These are phyloP conservation scores for Arabidopsis thaliana DNA, from an alignment of 345 rosid genomes.

Conservation along the genomic window TAIR10.1 NC_003070.9:28865501-28866000, in stretches of 20 bases:
- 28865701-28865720: conserved; percentile 43
- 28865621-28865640: conserved; percentile 9
- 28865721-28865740: conserved; percentile 43
- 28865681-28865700: conserved; percentile 35
- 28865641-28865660: conserved; percentile 9
- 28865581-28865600: conserved; percentile 32
- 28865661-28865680: not conserved
- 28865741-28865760: conserved; percentile 53
- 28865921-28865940: conserved; percentile 6
- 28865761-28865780: conserved; percentile 75
- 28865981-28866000: conserved; percentile 25
- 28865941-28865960: not conserved
- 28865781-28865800: conserved; percentile 77
- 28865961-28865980: not conserved
- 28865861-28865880: conserved; percentile 93
- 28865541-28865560: not conserved
- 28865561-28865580: conserved; percentile 2
- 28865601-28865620: conserved; percentile 37
- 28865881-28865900: conserved; percentile 50
- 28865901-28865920: not conserved
- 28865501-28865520: conserved; percentile 47
- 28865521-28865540: conserved; percentile 38
- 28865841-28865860: conserved; percentile 69
- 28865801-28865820: conserved; percentile 82
- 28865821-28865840: conserved; percentile 79